These are phyloP conservation scores for Epichloe sibirici DNA, from an alignment of 2,329 filamentous ascomycete species.

Conservation along the genomic window DNA sequence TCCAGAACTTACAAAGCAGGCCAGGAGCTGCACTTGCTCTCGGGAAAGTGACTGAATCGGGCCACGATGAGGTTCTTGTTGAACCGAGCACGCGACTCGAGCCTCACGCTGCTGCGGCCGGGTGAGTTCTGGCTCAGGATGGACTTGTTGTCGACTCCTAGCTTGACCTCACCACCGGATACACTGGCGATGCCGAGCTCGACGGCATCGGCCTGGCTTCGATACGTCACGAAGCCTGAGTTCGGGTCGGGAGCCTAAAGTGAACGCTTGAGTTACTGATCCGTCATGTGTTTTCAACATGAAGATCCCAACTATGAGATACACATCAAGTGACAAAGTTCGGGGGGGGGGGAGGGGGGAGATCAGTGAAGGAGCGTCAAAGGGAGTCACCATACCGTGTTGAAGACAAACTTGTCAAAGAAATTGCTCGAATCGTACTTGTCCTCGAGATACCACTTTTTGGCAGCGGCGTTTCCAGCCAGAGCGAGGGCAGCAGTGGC, in stretches of 20 bases:
- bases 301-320: background rate
- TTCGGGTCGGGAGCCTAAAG: conserved; percentile 32
- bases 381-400: conserved; percentile 17
- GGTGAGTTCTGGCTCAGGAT: conserved; percentile 12
- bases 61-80: conserved; percentile 56
- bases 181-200: too few relatives aligned
- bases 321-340: background rate
- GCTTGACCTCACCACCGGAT: conserved; percentile 13
- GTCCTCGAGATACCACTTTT: conserved; percentile 26
- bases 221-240: conserved; percentile 50
- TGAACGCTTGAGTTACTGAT: background rate
- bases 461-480: conserved; percentile 20
- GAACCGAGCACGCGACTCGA: conserved; percentile 52
- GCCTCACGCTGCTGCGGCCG: conserved; percentile 46
- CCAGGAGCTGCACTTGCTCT: conserved; percentile 55
- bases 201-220: conserved; percentile 20
- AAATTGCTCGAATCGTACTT: conserved; percentile 32
- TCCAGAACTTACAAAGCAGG: conserved; percentile 45
- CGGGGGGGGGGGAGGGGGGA: too few relatives aligned
- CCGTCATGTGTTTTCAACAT: background rate
- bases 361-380: too few relatives aligned
- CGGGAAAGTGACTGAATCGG: conserved; percentile 58
- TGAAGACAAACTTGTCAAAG: conserved; percentile 35
- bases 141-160: conserved; percentile 26
- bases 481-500: conserved; percentile 26